Evolutionary conservation across 2,329 filamentous ascomycete species (phyloP), one percentile per base, ranked within the genome.

Genomic region (Fusarium torreyae): DNA sequence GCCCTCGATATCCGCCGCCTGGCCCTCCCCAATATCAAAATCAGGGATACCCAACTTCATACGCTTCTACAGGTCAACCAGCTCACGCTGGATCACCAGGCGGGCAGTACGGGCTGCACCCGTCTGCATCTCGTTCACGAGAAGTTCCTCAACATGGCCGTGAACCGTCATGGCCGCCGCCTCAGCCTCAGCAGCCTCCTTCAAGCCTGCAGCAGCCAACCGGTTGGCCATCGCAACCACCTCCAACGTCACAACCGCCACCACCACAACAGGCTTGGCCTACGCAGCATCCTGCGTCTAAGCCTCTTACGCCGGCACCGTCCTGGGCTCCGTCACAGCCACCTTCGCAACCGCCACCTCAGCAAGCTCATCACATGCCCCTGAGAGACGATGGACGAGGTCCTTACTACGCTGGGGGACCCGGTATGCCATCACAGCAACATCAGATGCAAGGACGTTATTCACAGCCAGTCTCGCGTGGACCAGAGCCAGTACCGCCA

Each of bases 21-120:
- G 77, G 58, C 74, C 84, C 75, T 64, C 77, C 68, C 63, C 81
- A 84, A 57, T 68, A 82, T 17, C 84, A 84, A 63, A 78, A 81
- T 14, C 84, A 85, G 64, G 78, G 80, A 5, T 86, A 86, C 64
- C 75, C 82, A n/a, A 75, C 79, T 6, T 70, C 79, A 10, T 85
- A 83, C 50, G 81, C 79, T 7, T 75, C 76, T 11, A 68, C 72
- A 42, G 68, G 74, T 7, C 81, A 81, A 38, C 72, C 79, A 33
- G 71, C 77, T 5, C 83, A 83, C 68, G 79, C 81, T 22, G 81
- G 82, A n/a, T 85, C 86, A 8, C 83, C 86, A n/a, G 82, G 85
- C n/a, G 82, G 84, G 20, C 87, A 88, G 68, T 89, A 89, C 58
- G 79, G 82, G 1, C 75, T 81, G 11, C 86, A 88, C 72, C 79